These are phyloP conservation scores for Paratinospora sagittata DNA, from an alignment of 164 flowering plant genomes.

Conservation along the genomic window DNA sequence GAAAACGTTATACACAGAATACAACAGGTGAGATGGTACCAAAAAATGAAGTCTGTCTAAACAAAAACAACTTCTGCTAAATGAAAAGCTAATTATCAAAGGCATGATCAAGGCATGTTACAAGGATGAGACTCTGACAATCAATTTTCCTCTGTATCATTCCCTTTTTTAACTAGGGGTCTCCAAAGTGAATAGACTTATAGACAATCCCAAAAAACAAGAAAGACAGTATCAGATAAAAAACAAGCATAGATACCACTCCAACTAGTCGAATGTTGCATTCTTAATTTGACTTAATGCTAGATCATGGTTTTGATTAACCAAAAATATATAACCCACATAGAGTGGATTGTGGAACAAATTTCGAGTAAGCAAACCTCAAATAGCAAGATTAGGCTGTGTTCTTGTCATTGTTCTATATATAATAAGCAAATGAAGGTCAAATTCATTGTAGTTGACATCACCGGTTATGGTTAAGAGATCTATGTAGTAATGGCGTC, in stretches of 20 bases:
- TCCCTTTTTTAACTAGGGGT: background rate
- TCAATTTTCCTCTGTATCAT: no score
- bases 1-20: slow-evolving; percentile 18
- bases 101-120: background rate
- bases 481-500: no score
- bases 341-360: background rate
- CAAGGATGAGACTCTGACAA: background rate
- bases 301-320: no score
- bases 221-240: background rate
- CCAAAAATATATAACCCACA: no score
- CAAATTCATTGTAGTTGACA: background rate
- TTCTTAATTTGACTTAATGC: no score
- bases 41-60: slow-evolving; percentile 6
- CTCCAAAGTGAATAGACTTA: background rate
- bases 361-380: background rate
- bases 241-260: no score
- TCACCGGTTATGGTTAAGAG: background rate
- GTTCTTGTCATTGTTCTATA: background rate
- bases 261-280: no score
- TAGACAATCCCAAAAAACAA: background rate
- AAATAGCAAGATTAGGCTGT: background rate
- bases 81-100: background rate
- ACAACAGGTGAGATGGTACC: background rate
- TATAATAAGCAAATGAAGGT: background rate
- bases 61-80: background rate